Percentiles rank a stretch among this genome's conserved stretches.
phyloP scores from a whole-genome alignment of 2,329 filamentous ascomycete species.

The Fusarium hostae region DNA sequence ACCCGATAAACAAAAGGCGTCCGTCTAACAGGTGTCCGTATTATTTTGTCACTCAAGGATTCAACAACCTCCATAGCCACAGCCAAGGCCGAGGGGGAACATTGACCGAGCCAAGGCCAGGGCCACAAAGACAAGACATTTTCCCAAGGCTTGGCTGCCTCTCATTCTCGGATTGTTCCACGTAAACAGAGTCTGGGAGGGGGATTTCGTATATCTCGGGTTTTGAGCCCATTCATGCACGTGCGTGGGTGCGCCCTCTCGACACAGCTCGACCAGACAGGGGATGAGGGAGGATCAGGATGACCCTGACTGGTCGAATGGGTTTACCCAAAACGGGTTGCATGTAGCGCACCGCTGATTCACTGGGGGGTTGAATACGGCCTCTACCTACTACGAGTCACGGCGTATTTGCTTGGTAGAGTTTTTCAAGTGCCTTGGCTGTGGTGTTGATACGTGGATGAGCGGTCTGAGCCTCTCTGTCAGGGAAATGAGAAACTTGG shows the following conservation, averaged over 20 bases:
- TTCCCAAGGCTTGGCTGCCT: conserved; percentile 13
- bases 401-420: conserved; percentile 20
- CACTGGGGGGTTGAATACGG: background rate
- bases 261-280: conserved; percentile 3
- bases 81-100: conserved; percentile 2
- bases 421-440: conserved; percentile 1
- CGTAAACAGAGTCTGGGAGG: conserved; percentile 12
- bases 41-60: conserved; percentile 36
- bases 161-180: background rate
- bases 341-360: background rate
- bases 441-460: conserved; percentile 23
- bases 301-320: conserved; percentile 2
- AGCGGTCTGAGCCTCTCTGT: conserved; percentile 28
- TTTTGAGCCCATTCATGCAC: conserved; percentile 30
- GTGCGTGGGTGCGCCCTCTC: background rate
- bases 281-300: conserved; percentile 1
- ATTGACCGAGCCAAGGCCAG: conserved; percentile 4
- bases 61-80: background rate
- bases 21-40: conserved; percentile 15
- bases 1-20: conserved; percentile 29
- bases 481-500: conserved; percentile 20
- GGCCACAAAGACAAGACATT: conserved; percentile 1
- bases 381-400: background rate
- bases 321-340: background rate
- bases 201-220: conserved; percentile 43